Evolutionary conservation across 78 protist genomes (phyloP).

Genomic region (Carpediemonas membranifera): DNA sequence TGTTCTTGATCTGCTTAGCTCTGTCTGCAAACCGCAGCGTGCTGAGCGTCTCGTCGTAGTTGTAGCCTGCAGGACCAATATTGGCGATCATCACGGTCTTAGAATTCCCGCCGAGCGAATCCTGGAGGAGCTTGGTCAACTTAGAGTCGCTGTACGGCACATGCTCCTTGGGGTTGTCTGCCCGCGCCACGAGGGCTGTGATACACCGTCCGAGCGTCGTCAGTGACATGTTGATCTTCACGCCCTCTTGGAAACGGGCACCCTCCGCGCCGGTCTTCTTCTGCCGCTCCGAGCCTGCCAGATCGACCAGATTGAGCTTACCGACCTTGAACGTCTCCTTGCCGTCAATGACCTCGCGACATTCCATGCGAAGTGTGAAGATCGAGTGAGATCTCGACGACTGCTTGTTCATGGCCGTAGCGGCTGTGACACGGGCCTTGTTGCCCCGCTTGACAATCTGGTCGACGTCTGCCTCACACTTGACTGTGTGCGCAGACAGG

Average conservation of each 20-base stretch:
- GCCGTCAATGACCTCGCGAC: background rate
- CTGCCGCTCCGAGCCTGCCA: conserved; percentile 78
- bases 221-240: conserved; percentile 66
- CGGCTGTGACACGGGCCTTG: conserved; percentile 47
- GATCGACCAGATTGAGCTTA: conserved; percentile 68
- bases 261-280: conserved; percentile 57
- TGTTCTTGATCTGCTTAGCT: conserved; percentile 77
- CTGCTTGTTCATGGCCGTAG: conserved; percentile 54
- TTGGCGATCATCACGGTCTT: conserved; percentile 72
- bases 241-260: conserved; percentile 56
- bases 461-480: conserved; percentile 22
- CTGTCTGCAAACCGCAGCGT: conserved; percentile 71
- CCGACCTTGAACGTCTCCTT: conserved; percentile 17
- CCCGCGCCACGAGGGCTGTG: conserved; percentile 46
- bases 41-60: conserved; percentile 55
- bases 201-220: conserved; percentile 67
- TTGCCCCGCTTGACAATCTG: conserved; percentile 40
- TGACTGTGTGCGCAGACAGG: conserved; percentile 12
- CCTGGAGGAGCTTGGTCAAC: conserved; percentile 72
- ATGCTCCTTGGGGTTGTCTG: conserved; percentile 24
- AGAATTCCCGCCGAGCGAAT: conserved; percentile 75
- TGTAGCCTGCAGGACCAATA: conserved; percentile 59
- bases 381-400: conserved; percentile 56
- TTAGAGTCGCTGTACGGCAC: conserved; percentile 76
- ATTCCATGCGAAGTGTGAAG: conserved; percentile 38